These are phyloP conservation scores for Monilinia laxa DNA, from an alignment of 2,329 filamentous ascomycete genomes.

Conservation along the genomic window DNA sequence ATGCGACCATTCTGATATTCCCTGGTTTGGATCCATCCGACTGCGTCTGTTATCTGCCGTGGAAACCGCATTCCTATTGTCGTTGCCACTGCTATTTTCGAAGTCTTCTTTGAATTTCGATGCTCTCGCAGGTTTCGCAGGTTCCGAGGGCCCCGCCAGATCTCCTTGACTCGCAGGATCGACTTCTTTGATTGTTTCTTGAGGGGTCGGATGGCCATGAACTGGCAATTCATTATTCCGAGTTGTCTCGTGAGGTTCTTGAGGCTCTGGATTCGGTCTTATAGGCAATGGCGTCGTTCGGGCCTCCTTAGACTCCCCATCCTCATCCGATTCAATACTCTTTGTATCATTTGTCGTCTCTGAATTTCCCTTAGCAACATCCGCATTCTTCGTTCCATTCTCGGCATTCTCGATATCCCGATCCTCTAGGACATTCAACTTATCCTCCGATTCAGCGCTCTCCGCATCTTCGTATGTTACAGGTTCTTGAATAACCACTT, in stretches of 20 bases:
- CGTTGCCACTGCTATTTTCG: conserved; percentile 15
- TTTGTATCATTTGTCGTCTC: conserved; percentile 26
- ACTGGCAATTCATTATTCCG: conserved; percentile 8
- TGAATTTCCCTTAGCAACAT: neutral
- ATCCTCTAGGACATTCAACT: neutral
- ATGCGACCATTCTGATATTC: conserved; percentile 82
- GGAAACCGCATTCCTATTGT: conserved; percentile 2
- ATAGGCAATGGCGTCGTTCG: conserved; percentile 38
- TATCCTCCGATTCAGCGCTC: neutral
- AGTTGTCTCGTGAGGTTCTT: conserved; percentile 22
- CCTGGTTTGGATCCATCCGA: conserved; percentile 23
- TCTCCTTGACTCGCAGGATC: conserved; percentile 20
- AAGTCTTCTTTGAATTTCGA: conserved; percentile 1
- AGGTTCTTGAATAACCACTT: conserved; percentile 43
- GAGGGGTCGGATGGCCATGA: conserved; percentile 10
- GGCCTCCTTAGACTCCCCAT: conserved; percentile 45
- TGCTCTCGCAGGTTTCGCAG: conserved; percentile 11
- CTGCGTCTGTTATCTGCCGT: neutral
- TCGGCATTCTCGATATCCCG: conserved; percentile 5
- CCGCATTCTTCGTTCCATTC: conserved; percentile 19
- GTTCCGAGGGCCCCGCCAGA: conserved; percentile 16
- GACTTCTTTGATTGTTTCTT: conserved; percentile 23
- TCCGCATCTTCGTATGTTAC: conserved; percentile 27
- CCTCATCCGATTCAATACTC: conserved; percentile 40
- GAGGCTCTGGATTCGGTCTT: conserved; percentile 29